Conservation (phyloP, 1,284 basidiomycete species). For the Marasmius sp. region DNA sequence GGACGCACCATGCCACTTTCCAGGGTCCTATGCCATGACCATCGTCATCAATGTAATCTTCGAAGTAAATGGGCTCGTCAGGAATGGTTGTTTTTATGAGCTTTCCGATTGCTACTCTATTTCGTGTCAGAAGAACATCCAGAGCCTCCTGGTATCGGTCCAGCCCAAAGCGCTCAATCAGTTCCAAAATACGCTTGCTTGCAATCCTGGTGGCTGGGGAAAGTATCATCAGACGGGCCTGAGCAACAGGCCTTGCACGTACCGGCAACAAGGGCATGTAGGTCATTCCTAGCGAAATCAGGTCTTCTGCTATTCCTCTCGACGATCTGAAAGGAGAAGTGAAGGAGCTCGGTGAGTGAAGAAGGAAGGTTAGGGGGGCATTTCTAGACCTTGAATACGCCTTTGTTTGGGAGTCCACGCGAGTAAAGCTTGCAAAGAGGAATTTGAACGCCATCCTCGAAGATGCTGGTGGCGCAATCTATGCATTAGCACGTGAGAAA, state of each 20-base stretch:
- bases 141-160: constrained; percentile 20
- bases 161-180: constrained; percentile 26
- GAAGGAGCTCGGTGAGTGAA: not conserved
- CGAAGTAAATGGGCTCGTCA: constrained; percentile 21
- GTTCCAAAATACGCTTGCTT: constrained; percentile 24
- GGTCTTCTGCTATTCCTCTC: constrained; percentile 29
- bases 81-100: constrained; percentile 23
- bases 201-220: constrained; percentile 22
- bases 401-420: constrained; percentile 23
- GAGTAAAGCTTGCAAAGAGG: constrained; percentile 30
- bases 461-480: constrained; percentile 22
- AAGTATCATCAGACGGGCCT: not conserved
- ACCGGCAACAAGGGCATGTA: constrained; percentile 27
- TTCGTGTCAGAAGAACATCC: constrained; percentile 20
- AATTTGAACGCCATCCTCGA: constrained; percentile 31
- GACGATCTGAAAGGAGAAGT: constrained; percentile 19
- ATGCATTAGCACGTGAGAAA: not conserved
- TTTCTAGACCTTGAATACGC: constrained; percentile 16
- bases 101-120: constrained; percentile 22
- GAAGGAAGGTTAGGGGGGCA: not conserved
- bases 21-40: constrained; percentile 25
- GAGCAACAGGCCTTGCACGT: not conserved
- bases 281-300: constrained; percentile 28
- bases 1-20: constrained; percentile 21
- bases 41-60: constrained; percentile 29